phyloP scores from a whole-genome alignment of 805 yeast species.

The Monosporozyma aerobia region DNA sequence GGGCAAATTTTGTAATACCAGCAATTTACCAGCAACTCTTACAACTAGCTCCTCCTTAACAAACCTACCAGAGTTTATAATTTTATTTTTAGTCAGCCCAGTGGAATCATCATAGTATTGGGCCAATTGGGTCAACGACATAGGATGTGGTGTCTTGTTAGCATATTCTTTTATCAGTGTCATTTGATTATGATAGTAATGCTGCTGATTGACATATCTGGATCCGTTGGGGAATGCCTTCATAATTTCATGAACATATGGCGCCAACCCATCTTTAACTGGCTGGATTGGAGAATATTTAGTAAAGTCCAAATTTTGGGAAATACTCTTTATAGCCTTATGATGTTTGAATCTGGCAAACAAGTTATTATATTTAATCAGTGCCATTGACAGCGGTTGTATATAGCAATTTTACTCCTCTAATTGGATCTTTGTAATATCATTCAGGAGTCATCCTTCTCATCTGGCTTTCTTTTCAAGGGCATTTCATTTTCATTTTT shows the following conservation, averaged over 20 bases:
- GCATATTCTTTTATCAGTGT: slow-evolving; percentile 21
- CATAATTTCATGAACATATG: slow-evolving; percentile 28
- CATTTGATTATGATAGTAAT: slow-evolving; percentile 60
- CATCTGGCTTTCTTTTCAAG: neutral
- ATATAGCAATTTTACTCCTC: neutral
- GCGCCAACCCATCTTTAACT: slow-evolving; percentile 28
- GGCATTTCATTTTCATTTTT: neutral
- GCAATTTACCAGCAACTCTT: slow-evolving; percentile 69
- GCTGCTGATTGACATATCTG: slow-evolving; percentile 51
- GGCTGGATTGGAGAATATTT: slow-evolving; percentile 29
- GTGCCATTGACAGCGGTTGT: neutral
- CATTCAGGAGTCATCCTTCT: neutral
- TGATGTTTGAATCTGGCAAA: slow-evolving; percentile 11
- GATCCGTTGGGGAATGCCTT: slow-evolving; percentile 36
- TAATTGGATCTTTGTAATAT: neutral
- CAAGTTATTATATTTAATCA: neutral
- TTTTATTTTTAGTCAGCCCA: slow-evolving; percentile 64
- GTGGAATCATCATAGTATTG: slow-evolving; percentile 61
- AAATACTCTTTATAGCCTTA: slow-evolving; percentile 16
- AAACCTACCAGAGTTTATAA: slow-evolving; percentile 78
- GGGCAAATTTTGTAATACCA: slow-evolving; percentile 74
- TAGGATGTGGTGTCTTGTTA: slow-evolving; percentile 71
- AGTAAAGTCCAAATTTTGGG: slow-evolving; percentile 29
- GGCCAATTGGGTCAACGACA: slow-evolving; percentile 80
- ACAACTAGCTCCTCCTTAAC: slow-evolving; percentile 79